Base-by-base conservation (phyloP, 2,329 filamentous ascomycete species). In the Diaporthe destruens region DNA sequence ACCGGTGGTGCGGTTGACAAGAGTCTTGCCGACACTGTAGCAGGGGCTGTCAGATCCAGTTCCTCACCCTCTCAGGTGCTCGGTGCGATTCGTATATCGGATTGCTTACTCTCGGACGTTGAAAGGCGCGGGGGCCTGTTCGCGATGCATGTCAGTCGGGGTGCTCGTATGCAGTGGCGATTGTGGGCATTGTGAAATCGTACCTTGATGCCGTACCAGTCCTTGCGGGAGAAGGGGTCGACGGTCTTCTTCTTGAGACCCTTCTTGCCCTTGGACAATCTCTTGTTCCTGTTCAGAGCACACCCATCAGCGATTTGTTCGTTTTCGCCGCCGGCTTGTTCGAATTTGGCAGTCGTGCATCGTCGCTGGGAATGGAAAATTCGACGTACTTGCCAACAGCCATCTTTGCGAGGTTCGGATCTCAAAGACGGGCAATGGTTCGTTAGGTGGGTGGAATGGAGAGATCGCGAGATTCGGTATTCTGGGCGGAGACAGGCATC, bases 261-360 rank as follows among this genome's bases (percentile, higher is more conserved):
- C 92, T 99, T 99, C 94, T 98, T 99, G 89, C 96, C 96, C 92
- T 99, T 99, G 79, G 96, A 98, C 90, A 99, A 92, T 91, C 96
- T 95, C 95, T 99, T 99, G 93, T 99, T 99, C 94, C 93, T 95
- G 80, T 51, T 51, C 42, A 72, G 71, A 71, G 70, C 75, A 77
- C 57, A 76, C 71, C 75, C 51, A 80, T 78, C 71, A 79, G 77
- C 65, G 59, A 42, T 61, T 32, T 71, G 47, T 65, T 51, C 53
- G 54, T 20, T 34, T 61, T 72, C 56, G 65, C 23, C 23, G 36
- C 39, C 55, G 36, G 32, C 34, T 16, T 14, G 3, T n/a, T 75
- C 49, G 72, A 9, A 16, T 39, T 36, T 29, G 36, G 29, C 59
- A 25, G 25, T 39, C 59, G 44, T 53, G 59, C 55, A 34, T 75